These are phyloP conservation scores for Allantophomopsis cytisporea DNA, from an alignment of 2,329 filamentous ascomycete species.

Conservation along the genomic window DNA sequence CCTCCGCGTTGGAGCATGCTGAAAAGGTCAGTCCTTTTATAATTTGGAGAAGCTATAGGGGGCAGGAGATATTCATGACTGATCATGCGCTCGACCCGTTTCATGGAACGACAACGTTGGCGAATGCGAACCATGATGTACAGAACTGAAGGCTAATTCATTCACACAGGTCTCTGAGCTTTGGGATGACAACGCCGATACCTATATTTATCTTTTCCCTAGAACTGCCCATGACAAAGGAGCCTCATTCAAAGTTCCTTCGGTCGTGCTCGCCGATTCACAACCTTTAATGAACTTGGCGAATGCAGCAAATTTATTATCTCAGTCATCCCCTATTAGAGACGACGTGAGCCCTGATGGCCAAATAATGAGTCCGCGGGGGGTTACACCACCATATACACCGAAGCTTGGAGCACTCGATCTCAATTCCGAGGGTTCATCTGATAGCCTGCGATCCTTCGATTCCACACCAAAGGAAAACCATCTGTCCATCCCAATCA, in stretches of 20 bases:
- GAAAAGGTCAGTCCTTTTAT: conserved; percentile 33
- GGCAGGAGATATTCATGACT: too few relatives aligned
- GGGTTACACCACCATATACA: conserved; percentile 22
- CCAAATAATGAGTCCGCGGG: conserved; percentile 22
- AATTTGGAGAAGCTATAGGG: neutral
- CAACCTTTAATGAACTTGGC: conserved; percentile 8
- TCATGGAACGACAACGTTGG: too few relatives aligned
- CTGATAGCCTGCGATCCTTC: conserved; percentile 8
- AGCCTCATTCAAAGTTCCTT: conserved; percentile 46
- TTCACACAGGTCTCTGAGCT: conserved; percentile 44
- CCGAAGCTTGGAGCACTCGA: conserved; percentile 4
- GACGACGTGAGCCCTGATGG: conserved; percentile 29
- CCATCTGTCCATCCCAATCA: conserved; percentile 37
- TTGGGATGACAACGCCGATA: conserved; percentile 46
- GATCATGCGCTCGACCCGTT: too few relatives aligned
- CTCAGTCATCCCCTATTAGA: conserved; percentile 5
- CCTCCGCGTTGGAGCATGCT: conserved; percentile 32
- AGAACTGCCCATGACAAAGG: conserved; percentile 29
- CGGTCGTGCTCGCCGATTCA: conserved; percentile 38
- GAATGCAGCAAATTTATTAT: conserved; percentile 1
- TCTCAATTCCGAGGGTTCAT: conserved; percentile 8
- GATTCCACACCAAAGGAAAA: conserved; percentile 25
- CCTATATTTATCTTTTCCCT: conserved; percentile 43
- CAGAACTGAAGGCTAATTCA: conserved; percentile 1
- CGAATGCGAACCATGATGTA: too few relatives aligned